Conservation (phyloP, 2,329 filamentous ascomycete species). For the Colletotrichum musicola region DNA sequence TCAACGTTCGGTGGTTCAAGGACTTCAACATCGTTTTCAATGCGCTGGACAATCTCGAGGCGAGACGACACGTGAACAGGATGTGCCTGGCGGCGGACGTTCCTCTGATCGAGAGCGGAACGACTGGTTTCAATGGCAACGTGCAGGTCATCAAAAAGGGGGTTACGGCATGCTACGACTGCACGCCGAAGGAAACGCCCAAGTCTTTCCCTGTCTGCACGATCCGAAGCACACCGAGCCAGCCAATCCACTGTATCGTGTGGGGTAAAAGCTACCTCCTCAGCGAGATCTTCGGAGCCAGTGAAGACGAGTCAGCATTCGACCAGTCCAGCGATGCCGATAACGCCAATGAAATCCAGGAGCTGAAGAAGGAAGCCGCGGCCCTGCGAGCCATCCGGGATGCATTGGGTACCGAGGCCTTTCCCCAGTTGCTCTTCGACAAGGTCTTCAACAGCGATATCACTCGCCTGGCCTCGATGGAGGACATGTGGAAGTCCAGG, state of each 20-base stretch:
- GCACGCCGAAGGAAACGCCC: constrained; percentile 87
- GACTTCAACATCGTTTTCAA: constrained; percentile 92
- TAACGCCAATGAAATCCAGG: constrained; percentile 88
- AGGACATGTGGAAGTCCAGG: constrained; percentile 95
- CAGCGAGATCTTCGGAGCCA: constrained; percentile 92
- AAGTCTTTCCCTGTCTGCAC: constrained; percentile 98
- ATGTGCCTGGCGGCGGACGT: constrained; percentile 96
- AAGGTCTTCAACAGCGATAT: constrained; percentile 94
- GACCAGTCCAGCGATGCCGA: constrained; percentile 85
- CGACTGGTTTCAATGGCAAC: constrained; percentile 97
- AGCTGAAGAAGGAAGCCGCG: constrained; percentile 85
- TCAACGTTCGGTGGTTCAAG: constrained; percentile 90
- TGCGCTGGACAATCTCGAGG: constrained; percentile 94
- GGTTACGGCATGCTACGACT: constrained; percentile 95
- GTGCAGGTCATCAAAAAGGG: constrained; percentile 97
- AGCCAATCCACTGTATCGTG: constrained; percentile 98
- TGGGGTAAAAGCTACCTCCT: constrained; percentile 98
- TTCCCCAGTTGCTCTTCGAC: constrained; percentile 85
- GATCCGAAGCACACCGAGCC: constrained; percentile 94
- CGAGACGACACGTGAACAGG: constrained; percentile 92
- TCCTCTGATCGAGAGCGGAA: constrained; percentile 94
- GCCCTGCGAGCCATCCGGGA: constrained; percentile 86
- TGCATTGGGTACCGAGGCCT: constrained; percentile 82
- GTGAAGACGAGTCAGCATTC: constrained; percentile 86
- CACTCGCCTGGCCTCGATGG: constrained; percentile 83